A percentile compares a stretch with the other conserved stretches of the same genome.
phyloP scores from a whole-genome alignment of 2,329 filamentous ascomycete species.

The Aspergillus ochraceus region DNA sequence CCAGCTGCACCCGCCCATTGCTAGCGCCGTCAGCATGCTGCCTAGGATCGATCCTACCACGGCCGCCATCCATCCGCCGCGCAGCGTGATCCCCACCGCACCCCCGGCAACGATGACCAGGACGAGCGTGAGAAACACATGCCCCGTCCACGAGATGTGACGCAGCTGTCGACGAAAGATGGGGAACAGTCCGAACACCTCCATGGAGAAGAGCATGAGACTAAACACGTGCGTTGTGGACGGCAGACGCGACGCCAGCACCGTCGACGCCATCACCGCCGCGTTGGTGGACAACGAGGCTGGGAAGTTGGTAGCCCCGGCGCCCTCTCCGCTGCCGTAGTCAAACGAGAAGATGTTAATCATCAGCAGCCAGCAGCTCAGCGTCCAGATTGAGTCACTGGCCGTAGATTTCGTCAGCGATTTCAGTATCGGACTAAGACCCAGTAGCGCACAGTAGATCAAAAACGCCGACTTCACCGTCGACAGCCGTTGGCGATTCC shows the following conservation, averaged over 20 bases:
- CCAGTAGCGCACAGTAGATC: conserved; percentile 89
- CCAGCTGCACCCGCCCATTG: conserved; percentile 94
- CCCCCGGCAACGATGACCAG: conserved; percentile 79
- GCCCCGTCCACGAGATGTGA: conserved; percentile 77
- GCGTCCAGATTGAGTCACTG: conserved; percentile 94
- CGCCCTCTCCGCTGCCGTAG: conserved; percentile 67
- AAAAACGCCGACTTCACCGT: conserved; percentile 90
- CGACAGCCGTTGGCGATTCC: conserved; percentile 65
- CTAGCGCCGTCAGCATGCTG: conserved; percentile 69
- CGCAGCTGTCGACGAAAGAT: conserved; percentile 89
- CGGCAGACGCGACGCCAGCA: conserved; percentile 84
- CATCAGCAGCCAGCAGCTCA: conserved; percentile 87
- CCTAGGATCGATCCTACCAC: conserved; percentile 75
- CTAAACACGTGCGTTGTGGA: conserved; percentile 94
- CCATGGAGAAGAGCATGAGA: conserved; percentile 91
- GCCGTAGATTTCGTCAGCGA: conserved; percentile 92
- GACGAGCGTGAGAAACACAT: conserved; percentile 71
- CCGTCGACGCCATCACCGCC: conserved; percentile 92
- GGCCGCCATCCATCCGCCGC: conserved; percentile 54
- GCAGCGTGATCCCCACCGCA: conserved; percentile 66
- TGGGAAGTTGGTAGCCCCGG: conserved; percentile 51
- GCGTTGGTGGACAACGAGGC: conserved; percentile 85
- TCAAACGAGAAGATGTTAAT: conserved; percentile 99
- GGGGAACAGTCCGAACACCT: conserved; percentile 96
- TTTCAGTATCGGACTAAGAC: conserved; percentile 91